Conservation (phyloP, 225 moss, liverwort and hornwort species). For the Ulota crispa region DNA sequence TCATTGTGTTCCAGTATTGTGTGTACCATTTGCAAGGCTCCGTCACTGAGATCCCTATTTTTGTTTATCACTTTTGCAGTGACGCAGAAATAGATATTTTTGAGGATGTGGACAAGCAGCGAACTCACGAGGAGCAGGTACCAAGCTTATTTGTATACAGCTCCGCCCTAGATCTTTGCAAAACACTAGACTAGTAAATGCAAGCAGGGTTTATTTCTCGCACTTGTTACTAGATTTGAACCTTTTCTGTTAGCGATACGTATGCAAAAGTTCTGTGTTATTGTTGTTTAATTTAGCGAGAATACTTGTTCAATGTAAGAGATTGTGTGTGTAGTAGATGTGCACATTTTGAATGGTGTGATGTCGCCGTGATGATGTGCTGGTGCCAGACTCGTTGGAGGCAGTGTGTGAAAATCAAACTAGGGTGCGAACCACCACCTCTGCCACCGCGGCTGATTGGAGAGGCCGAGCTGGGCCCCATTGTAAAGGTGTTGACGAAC, state of each 20-base stretch:
- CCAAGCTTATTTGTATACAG: slow-evolving; percentile 8
- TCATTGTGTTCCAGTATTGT: background rate
- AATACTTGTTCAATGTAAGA: background rate
- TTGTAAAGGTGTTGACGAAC: slow-evolving; percentile 77
- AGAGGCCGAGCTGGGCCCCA: slow-evolving; percentile 81
- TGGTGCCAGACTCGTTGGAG: slow-evolving; percentile 70
- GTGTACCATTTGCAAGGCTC: background rate
- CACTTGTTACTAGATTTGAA: background rate
- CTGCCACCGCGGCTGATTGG: slow-evolving; percentile 84
- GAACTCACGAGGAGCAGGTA: slow-evolving; percentile 86
- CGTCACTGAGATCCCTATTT: background rate
- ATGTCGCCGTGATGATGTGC: slow-evolving; percentile 10
- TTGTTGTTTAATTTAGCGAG: background rate
- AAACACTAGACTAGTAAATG: background rate
- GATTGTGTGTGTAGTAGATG: background rate
- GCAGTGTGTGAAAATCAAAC: slow-evolving; percentile 68
- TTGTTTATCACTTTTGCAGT: slow-evolving; percentile 38
- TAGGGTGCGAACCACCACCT: slow-evolving; percentile 65
- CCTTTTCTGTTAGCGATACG: background rate
- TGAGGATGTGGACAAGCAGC: slow-evolving; percentile 81
- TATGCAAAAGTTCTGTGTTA: background rate
- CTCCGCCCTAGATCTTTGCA: background rate
- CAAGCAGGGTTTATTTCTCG: background rate
- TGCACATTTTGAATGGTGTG: background rate
- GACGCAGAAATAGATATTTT: slow-evolving; percentile 94